A percentile compares a stretch with the other conserved stretches of the same genome.
These are phyloP conservation scores for Claviceps africana DNA, from an alignment of 2,329 filamentous ascomycete genomes.

Conservation along the genomic window DNA sequence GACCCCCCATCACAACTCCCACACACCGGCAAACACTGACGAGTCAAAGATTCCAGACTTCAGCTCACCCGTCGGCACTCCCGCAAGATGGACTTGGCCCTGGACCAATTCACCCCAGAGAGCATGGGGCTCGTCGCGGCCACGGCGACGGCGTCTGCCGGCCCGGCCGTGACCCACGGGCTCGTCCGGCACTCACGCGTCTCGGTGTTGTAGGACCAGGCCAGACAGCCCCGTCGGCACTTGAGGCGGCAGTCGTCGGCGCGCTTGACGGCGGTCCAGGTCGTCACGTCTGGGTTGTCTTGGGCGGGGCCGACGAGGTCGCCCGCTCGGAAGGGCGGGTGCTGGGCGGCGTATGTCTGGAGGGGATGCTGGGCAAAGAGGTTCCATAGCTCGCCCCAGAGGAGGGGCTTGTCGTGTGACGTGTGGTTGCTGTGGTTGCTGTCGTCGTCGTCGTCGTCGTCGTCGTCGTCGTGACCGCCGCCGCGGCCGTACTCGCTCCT, in stretches of 20 bases:
- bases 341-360: slow-evolving; percentile 17
- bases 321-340: slow-evolving; percentile 17
- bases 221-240: slow-evolving; percentile 32
- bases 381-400: slow-evolving; percentile 37
- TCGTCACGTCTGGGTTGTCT: slow-evolving; percentile 18
- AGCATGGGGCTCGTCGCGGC: slow-evolving; percentile 4
- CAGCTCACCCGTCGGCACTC: neutral
- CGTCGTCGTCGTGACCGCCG: neutral
- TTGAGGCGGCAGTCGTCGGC: slow-evolving; percentile 29
- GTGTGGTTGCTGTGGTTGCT: neutral
- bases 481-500: neutral
- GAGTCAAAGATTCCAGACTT: too few relatives aligned
- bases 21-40: neutral
- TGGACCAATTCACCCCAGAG: slow-evolving; percentile 20
- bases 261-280: slow-evolving; percentile 21
- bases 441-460: neutral
- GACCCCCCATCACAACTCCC: neutral
- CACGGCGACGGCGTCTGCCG: slow-evolving; percentile 1
- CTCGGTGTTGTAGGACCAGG: slow-evolving; percentile 35
- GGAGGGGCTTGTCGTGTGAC: slow-evolving; percentile 21
- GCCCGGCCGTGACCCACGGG: slow-evolving; percentile 36
- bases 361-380: slow-evolving; percentile 30
- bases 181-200: slow-evolving; percentile 28
- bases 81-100: slow-evolving; percentile 13
- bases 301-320: slow-evolving; percentile 39